Conservation (phyloP, 23 red algal genomes). For the Cyanidiococcus yangmingshanensis region DNA sequence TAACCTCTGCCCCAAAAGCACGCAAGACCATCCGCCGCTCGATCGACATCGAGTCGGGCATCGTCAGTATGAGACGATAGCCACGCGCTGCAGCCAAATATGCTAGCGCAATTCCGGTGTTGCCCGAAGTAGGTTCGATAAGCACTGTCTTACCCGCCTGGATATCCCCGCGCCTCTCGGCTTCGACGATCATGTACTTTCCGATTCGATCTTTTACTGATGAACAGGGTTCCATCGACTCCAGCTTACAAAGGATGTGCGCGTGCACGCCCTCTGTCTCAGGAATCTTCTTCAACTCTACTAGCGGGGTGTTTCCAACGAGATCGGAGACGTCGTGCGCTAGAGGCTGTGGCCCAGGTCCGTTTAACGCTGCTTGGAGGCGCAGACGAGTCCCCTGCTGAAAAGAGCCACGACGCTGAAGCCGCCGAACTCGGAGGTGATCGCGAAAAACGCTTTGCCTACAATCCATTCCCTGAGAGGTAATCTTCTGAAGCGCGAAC, state of each 20-base stretch:
- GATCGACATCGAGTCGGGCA: constrained; percentile 93
- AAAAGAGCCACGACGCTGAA: too few species aligned
- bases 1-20: constrained; percentile 80
- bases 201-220: constrained; percentile 96
- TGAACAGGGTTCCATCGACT: constrained; percentile 91
- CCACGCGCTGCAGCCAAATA: constrained; percentile 80
- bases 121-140: constrained; percentile 89
- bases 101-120: constrained; percentile 84
- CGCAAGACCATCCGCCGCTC: constrained; percentile 78
- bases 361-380: background rate
- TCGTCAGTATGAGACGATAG: constrained; percentile 84
- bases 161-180: constrained; percentile 61
- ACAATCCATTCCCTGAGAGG: too few species aligned
- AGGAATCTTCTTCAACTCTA: constrained; percentile 64
- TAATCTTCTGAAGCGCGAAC: too few species aligned
- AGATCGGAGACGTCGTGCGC: constrained; percentile 39
- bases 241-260: constrained; percentile 67
- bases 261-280: constrained; percentile 47
- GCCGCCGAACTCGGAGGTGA: too few species aligned
- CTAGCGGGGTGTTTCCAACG: constrained; percentile 73
- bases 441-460: too few species aligned
- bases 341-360: background rate
- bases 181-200: constrained; percentile 69
- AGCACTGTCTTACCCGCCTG: constrained; percentile 64
- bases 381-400: background rate